Base-by-base conservation (phyloP, 306 rosid genomes). In the Quercus rubra region DNA sequence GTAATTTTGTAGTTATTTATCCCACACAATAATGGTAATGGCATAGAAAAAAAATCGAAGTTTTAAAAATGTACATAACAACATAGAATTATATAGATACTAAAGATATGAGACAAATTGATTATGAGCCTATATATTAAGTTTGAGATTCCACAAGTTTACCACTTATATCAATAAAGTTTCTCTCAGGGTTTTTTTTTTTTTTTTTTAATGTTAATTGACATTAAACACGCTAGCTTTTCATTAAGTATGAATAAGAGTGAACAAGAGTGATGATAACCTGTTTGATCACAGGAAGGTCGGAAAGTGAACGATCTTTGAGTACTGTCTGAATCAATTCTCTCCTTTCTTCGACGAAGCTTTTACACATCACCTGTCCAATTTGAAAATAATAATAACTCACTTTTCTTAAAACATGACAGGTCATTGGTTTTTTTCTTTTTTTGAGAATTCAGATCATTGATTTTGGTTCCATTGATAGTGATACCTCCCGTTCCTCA, bases 361-460 rank as follows among this genome's bases (percentile, higher is more conserved):
- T 21, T 54, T 64, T 80, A 58, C 95, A 91, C 91, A 91, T 91
- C 69, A 88, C 90, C 91, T 88, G 73, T 81, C 23, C 77, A 80
- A 54, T 69, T 74, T 59, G 41, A 13, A 58, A 25, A 49, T 12
- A 17, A 41, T 41, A n/a, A 27, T 1, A 23, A 13, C 9, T 3
- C 27, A n/a, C 5, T 8, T 7, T 56, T 9, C 62, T 56, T 6
- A 56, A 41, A 41, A 41, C 46, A 41, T 2, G 46, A 41, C 46
- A 8, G 46, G 46, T 41, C 12, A 2, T 41, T 41, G 12, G 2
- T 41, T 41, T 41, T 8, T 41, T 23, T 23, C 1, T 23, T 23
- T 23, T 23, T 23, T 23, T 23, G 23, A 23, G 23, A 23, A 23
- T 23, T 23, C 46, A 8, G 46, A 11, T 41, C 12, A 2, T 41